A percentile compares a stretch with the other conserved stretches of the same genome.
phyloP scores from a whole-genome alignment of 2,329 filamentous ascomycete genomes.

The Neofusicoccum ribis region DNA sequence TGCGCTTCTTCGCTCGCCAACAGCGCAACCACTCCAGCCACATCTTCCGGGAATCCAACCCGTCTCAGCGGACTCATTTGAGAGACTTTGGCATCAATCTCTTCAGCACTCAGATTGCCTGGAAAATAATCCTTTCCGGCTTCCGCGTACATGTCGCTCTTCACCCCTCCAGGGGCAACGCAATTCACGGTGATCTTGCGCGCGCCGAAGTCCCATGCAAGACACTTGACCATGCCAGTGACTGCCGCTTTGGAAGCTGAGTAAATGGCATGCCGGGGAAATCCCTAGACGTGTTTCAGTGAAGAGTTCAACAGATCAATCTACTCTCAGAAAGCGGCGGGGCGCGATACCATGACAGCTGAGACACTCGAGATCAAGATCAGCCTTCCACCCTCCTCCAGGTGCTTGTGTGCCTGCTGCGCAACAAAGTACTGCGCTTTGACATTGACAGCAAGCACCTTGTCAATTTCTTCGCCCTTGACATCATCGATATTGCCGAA shows the following conservation, averaged over 20 bases:
- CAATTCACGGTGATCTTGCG: slow-evolving; percentile 82
- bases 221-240: slow-evolving; percentile 6
- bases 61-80: no score
- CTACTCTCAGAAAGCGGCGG: not conserved
- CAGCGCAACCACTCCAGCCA: no score
- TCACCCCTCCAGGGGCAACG: slow-evolving; percentile 86
- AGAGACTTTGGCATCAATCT: not conserved
- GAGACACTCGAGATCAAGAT: slow-evolving; percentile 23
- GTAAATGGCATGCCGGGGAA: slow-evolving; percentile 3
- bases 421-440: slow-evolving; percentile 32
- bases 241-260: slow-evolving; percentile 6
- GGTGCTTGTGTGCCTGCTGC: slow-evolving; percentile 25
- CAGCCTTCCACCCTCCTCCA: slow-evolving; percentile 21
- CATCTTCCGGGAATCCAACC: no score
- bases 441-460: slow-evolving; percentile 68
- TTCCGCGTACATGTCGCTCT: slow-evolving; percentile 71
- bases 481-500: slow-evolving; percentile 64
- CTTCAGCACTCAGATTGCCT: not conserved
- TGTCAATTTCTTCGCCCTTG: slow-evolving; percentile 63
- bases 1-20: no score
- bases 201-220: slow-evolving; percentile 15
- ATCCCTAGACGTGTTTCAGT: not conserved
- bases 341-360: slow-evolving; percentile 24
- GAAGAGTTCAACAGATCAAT: no score
- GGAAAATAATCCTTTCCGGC: slow-evolving; percentile 3